Evolutionary conservation across 768 basidiomycete species (phyloP).

Genomic region (Mycena venus): DNA sequence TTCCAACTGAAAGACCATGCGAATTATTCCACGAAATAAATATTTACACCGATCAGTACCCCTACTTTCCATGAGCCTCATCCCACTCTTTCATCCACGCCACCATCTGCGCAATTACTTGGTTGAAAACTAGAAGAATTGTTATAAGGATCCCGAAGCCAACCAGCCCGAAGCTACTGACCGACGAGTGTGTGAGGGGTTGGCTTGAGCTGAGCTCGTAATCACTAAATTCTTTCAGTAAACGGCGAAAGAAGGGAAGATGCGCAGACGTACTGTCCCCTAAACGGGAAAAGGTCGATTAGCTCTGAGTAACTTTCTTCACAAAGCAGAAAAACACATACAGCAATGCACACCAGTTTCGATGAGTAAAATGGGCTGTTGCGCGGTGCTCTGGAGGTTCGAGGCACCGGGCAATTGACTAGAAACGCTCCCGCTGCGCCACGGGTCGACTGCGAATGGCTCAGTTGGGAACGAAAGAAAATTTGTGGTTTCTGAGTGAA

Average conservation of each 20-base stretch:
- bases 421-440: slow-evolving; percentile 25
- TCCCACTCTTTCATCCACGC: slow-evolving; percentile 29
- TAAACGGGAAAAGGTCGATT: not conserved
- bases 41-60: no score
- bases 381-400: not conserved
- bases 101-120: slow-evolving; percentile 26
- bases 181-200: slow-evolving; percentile 27
- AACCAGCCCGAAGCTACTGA: not conserved
- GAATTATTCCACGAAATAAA: no score
- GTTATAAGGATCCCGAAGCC: not conserved
- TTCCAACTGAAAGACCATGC: no score
- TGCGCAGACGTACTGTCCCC: no score
- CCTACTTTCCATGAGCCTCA: not conserved
- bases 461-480: not conserved
- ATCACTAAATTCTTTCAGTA: no score
- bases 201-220: slow-evolving; percentile 22
- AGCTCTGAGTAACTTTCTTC: not conserved
- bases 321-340: slow-evolving; percentile 4
- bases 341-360: slow-evolving; percentile 31
- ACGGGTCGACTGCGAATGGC: slow-evolving; percentile 19
- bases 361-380: slow-evolving; percentile 24
- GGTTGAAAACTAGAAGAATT: slow-evolving; percentile 21
- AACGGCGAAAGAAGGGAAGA: no score
- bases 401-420: slow-evolving; percentile 22
- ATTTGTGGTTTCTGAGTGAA: not conserved